These are phyloP conservation scores for Turnera subulata DNA, from an alignment of 345 rosid species.

Conservation along the genomic window DNA sequence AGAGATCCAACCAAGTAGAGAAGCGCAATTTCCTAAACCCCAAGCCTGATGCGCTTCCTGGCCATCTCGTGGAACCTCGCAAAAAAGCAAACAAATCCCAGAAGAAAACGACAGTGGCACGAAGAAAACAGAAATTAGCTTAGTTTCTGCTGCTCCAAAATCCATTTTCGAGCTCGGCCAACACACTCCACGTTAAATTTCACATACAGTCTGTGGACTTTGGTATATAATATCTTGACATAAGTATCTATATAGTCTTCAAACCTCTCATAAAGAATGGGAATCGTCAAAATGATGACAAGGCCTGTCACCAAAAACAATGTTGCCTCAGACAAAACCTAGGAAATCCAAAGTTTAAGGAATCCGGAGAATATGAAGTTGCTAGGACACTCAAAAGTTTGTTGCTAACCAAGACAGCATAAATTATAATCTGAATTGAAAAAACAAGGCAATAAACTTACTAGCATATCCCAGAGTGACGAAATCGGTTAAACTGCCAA, in stretches of 20 bases:
- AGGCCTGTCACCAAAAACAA: constrained; percentile 45
- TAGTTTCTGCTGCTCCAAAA: constrained; percentile 50
- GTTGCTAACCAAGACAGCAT: background rate
- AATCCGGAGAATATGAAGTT: too few relatives aligned
- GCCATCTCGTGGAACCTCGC: too few relatives aligned
- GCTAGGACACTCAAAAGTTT: background rate
- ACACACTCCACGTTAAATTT: constrained; percentile 36
- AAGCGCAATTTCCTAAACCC: background rate
- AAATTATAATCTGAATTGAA: background rate
- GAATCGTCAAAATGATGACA: constrained; percentile 56
- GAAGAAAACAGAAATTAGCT: constrained; percentile 31
- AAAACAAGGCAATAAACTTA: constrained; percentile 37
- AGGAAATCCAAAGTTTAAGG: too few relatives aligned
- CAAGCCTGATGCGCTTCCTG: too few relatives aligned
- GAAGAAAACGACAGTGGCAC: background rate
- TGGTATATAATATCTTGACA: constrained; percentile 25
- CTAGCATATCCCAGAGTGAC: constrained; percentile 65
- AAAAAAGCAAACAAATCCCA: too few relatives aligned
- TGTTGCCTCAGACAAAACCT: too few relatives aligned
- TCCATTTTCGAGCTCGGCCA: constrained; percentile 43
- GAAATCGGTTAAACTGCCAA: constrained; percentile 70
- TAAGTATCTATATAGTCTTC: constrained; percentile 50
- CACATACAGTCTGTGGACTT: constrained; percentile 37
- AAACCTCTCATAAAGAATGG: constrained; percentile 68
- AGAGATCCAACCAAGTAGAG: too few relatives aligned